These are phyloP conservation scores for Sporothrix pallida DNA, from an alignment of 2,329 filamentous ascomycete genomes.

Conservation along the genomic window DNA sequence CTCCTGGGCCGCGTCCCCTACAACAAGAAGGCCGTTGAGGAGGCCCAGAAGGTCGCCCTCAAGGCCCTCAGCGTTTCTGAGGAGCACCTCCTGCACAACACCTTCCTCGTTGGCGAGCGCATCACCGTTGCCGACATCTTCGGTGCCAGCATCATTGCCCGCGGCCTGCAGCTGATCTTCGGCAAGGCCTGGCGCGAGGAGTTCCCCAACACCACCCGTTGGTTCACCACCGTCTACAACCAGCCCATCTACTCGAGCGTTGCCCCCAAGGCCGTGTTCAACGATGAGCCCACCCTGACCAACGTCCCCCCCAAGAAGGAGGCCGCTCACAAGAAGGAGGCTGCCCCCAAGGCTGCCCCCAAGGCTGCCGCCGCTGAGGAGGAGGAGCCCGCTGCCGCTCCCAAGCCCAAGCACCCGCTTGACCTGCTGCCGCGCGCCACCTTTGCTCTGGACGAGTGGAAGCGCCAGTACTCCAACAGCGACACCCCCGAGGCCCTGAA, in stretches of 20 bases:
- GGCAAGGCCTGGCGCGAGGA: constrained; percentile 84
- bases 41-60: constrained; percentile 70
- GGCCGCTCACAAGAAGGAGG: constrained; percentile 55
- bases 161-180: constrained; percentile 93
- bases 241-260: constrained; percentile 89
- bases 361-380: constrained; percentile 51
- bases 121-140: constrained; percentile 96
- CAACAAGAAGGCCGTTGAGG: constrained; percentile 98
- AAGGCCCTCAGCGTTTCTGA: constrained; percentile 77
- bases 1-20: constrained; percentile 81
- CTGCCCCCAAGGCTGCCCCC: constrained; percentile 52
- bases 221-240: constrained; percentile 93
- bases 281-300: constrained; percentile 78
- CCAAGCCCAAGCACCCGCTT: constrained; percentile 96
- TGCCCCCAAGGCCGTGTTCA: constrained; percentile 74
- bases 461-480: constrained; percentile 98
- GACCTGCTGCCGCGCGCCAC: constrained; percentile 81
- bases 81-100: constrained; percentile 88
- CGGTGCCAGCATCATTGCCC: constrained; percentile 75
- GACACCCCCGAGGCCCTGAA: constrained; percentile 85
- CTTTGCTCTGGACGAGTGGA: constrained; percentile 93
- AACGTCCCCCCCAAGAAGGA: constrained; percentile 77
- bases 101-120: constrained; percentile 96
- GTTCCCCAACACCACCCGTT: constrained; percentile 87
- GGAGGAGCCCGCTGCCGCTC: constrained; percentile 58